Percentiles rank a stretch among this genome's conserved stretches.
Evolutionary conservation across 2,329 filamentous ascomycete species (phyloP).

Genomic region (Diaporthe sp.): DNA sequence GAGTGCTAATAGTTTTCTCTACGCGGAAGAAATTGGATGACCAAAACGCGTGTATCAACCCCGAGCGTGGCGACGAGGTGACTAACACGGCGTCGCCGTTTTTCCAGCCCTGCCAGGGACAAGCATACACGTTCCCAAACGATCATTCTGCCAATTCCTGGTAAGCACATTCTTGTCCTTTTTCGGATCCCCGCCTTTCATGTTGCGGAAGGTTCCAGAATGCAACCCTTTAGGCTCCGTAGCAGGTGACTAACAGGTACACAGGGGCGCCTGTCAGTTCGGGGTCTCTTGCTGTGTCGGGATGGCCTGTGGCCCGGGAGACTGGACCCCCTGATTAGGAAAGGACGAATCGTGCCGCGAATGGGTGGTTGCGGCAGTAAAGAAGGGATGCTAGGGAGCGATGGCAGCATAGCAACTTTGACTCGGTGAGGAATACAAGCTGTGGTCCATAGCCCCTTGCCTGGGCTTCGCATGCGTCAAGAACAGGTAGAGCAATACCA

Average conservation of each 20-base stretch:
- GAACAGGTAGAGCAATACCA: neutral
- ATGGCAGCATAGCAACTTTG: neutral
- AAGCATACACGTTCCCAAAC: conserved; percentile 37
- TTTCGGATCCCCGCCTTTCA: neutral
- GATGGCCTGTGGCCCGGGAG: conserved; percentile 6
- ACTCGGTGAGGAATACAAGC: neutral
- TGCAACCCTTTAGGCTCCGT: neutral
- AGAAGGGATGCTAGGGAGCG: neutral
- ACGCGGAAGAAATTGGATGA: neutral
- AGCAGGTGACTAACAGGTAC: neutral
- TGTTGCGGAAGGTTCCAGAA: neutral
- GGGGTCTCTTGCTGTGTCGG: conserved; percentile 20
- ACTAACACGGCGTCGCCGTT: conserved; percentile 34
- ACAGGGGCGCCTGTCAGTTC: neutral
- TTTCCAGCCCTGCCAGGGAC: conserved; percentile 34
- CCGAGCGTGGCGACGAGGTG: conserved; percentile 32
- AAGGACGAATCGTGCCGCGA: neutral
- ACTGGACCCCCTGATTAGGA: neutral
- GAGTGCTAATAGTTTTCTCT: neutral
- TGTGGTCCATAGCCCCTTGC: neutral
- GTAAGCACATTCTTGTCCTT: neutral
- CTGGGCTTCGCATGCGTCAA: neutral
- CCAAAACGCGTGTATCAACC: conserved; percentile 43
- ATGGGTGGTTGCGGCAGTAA: neutral
- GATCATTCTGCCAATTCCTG: conserved; percentile 30